Evolutionary conservation across 2,329 filamentous ascomycete species (phyloP).

Genomic region (Polytolypa hystricis): DNA sequence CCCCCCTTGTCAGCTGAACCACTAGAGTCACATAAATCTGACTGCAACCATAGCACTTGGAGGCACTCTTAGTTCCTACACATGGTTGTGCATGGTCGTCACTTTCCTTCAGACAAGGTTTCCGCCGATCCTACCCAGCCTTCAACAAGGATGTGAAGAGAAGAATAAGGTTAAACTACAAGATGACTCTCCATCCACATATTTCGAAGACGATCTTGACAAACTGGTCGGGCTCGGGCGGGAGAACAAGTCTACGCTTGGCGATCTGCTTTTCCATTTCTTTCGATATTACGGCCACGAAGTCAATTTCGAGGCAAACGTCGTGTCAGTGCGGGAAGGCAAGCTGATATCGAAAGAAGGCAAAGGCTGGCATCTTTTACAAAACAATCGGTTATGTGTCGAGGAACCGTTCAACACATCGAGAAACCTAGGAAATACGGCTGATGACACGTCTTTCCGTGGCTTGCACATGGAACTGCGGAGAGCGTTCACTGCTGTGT

Average conservation of each 20-base stretch:
- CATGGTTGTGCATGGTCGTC: constrained; percentile 97
- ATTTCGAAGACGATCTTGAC: constrained; percentile 78
- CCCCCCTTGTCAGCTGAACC: too few species aligned
- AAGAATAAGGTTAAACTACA: constrained; percentile 46
- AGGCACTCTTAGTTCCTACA: constrained; percentile 92
- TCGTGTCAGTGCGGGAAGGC: constrained; percentile 75
- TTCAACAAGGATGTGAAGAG: constrained; percentile 58
- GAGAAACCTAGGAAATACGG: constrained; percentile 89
- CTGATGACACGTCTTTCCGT: constrained; percentile 85
- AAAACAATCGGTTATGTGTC: constrained; percentile 80
- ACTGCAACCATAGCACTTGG: constrained; percentile 58
- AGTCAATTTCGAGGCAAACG: constrained; percentile 74
- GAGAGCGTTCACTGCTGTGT: constrained; percentile 73
- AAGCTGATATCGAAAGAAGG: constrained; percentile 67
- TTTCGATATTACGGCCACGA: constrained; percentile 93
- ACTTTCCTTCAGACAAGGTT: constrained; percentile 85
- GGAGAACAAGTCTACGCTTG: constrained; percentile 70
- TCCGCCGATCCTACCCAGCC: constrained; percentile 70
- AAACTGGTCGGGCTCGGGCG: constrained; percentile 62
- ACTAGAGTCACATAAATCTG: too few species aligned
- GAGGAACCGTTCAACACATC: constrained; percentile 91
- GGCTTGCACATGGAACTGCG: constrained; percentile 84
- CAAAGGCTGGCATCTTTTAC: constrained; percentile 73
- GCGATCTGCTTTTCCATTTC: constrained; percentile 85
- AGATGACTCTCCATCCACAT: constrained; percentile 53